These are phyloP conservation scores for Nematodospora anomalae DNA, from an alignment of 1,139 yeast species.

Conservation along the genomic window DNA sequence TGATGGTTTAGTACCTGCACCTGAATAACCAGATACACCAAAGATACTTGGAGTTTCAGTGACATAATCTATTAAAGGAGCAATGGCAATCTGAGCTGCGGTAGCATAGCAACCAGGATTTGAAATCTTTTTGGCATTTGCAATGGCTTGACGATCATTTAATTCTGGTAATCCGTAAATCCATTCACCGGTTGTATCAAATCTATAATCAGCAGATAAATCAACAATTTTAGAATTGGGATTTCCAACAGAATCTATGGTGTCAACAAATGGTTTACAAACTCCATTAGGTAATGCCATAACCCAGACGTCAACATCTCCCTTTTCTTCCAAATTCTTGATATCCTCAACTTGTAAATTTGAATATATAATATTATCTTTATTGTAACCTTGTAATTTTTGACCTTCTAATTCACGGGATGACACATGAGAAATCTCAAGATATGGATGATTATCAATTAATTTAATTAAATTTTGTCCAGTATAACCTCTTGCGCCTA, in stretches of 20 bases:
- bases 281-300: slow-evolving; percentile 99
- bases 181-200: slow-evolving; percentile 88
- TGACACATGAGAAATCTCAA: slow-evolving; percentile 89
- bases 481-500: slow-evolving; percentile 98
- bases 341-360: slow-evolving; percentile 89
- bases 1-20: slow-evolving; percentile 98
- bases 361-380: slow-evolving; percentile 74
- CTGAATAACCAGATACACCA: slow-evolving; percentile 97
- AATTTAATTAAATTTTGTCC: slow-evolving; percentile 90
- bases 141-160: slow-evolving; percentile 62
- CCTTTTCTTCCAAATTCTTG: slow-evolving; percentile 67
- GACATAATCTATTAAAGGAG: slow-evolving; percentile 69
- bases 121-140: slow-evolving; percentile 78
- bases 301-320: slow-evolving; percentile 93
- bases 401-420: slow-evolving; percentile 93
- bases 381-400: slow-evolving; percentile 82
- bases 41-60: slow-evolving; percentile 78
- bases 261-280: slow-evolving; percentile 94
- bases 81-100: slow-evolving; percentile 90
- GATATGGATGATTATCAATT: slow-evolving; percentile 82
- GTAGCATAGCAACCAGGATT: slow-evolving; percentile 99
- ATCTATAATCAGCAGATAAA: slow-evolving; percentile 93
- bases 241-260: slow-evolving; percentile 68
- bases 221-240: slow-evolving; percentile 80
- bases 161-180: slow-evolving; percentile 88